These are phyloP conservation scores for Capronia americana DNA, from an alignment of 2,329 filamentous ascomycete genomes.

Conservation along the genomic window DNA sequence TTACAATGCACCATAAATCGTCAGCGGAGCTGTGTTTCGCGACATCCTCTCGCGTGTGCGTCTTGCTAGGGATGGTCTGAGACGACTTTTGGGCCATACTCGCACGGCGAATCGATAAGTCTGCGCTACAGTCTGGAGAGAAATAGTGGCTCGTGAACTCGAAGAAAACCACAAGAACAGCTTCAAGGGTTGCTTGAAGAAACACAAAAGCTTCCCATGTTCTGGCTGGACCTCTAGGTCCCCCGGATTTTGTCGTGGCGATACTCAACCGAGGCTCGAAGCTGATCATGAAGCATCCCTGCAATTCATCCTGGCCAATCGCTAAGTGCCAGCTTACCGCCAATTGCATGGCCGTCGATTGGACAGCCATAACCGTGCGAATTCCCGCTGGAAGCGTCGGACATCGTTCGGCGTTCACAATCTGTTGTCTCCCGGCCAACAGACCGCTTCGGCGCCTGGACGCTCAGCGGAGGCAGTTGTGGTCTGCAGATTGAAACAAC, in stretches of 20 bases:
- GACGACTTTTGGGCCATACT: constrained; percentile 30
- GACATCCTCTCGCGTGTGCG: constrained; percentile 45
- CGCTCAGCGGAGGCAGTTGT: not conserved
- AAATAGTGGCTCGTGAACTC: not conserved
- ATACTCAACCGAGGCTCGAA: not conserved
- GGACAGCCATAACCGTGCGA: not conserved
- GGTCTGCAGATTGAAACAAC: not conserved
- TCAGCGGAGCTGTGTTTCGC: constrained; percentile 56
- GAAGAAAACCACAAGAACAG: not conserved
- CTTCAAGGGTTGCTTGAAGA: not conserved
- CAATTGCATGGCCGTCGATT: not conserved
- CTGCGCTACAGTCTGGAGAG: not conserved
- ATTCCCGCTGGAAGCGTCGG: not conserved
- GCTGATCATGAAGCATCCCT: not conserved
- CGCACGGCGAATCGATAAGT: not conserved
- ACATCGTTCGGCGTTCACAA: not conserved
- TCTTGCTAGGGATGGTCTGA: constrained; percentile 24
- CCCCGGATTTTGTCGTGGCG: not conserved
- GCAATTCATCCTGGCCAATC: not conserved
- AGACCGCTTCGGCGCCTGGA: too few species aligned
- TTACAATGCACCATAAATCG: constrained; percentile 59
- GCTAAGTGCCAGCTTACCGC: not conserved
- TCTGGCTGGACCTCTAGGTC: not conserved
- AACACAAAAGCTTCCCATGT: not conserved
- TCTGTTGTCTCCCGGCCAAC: not conserved